Percentiles rank a stretch among this genome's conserved stretches.
phyloP scores from a whole-genome alignment of 2,329 filamentous ascomycete species.

The Alternaria ventricosa region DNA sequence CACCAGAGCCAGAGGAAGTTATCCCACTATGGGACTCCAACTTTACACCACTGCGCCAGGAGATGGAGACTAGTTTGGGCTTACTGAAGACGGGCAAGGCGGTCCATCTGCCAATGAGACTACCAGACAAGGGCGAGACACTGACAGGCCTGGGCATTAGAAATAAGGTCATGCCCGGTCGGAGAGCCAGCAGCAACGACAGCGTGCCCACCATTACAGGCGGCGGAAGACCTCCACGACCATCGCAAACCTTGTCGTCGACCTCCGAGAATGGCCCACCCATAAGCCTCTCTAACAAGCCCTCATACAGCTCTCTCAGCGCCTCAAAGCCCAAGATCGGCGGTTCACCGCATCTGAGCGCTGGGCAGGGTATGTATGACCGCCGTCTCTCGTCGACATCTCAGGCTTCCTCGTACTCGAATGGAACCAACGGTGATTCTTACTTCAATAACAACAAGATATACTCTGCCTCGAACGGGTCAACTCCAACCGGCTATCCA shows the following conservation, averaged over 20 bases:
- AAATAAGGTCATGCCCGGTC: constrained; percentile 49
- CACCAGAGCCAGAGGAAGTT: constrained; percentile 75
- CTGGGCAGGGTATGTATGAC: constrained; percentile 37
- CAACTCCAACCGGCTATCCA: constrained; percentile 25
- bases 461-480: constrained; percentile 48
- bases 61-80: constrained; percentile 68
- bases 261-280: constrained; percentile 37
- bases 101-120: constrained; percentile 62
- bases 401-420: constrained; percentile 38
- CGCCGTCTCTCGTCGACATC: constrained; percentile 42
- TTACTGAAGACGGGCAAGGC: constrained; percentile 72
- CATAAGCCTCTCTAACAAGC: constrained; percentile 42
- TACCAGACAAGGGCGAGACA: constrained; percentile 55
- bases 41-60: constrained; percentile 68
- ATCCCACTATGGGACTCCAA: constrained; percentile 69
- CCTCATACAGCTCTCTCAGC: constrained; percentile 43
- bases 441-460: constrained; percentile 53
- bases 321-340: constrained; percentile 43
- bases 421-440: constrained; percentile 38
- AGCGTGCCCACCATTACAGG: constrained; percentile 38
- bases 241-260: constrained; percentile 32
- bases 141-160: constrained; percentile 57
- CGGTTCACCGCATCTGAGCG: constrained; percentile 44
- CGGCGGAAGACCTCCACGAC: constrained; percentile 33
- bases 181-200: constrained; percentile 43